Base-by-base conservation (phyloP, 257 asterid species). In the Lantana camara region DNA sequence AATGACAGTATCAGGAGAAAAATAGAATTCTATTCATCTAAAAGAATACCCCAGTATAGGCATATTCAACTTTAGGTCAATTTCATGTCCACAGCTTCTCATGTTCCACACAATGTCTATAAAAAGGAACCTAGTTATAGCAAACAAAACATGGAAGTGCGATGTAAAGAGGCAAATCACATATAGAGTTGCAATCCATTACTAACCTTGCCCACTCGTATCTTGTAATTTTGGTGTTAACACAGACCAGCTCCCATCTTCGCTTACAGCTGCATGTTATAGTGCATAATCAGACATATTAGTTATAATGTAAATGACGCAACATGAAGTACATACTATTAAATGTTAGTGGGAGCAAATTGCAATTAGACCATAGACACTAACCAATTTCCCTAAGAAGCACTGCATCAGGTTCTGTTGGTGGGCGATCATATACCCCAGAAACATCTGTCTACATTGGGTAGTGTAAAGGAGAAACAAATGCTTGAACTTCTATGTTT, bases 221-320 rank as follows among this genome's bases (percentile, higher is more conserved):
- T 85, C 90, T 68, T 80, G 74, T 71, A 80, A 21, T 50, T 71
- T 64, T 22, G 99, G 96, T 56, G 84, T 74, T 73, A 83, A 62
- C 13, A 93, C 94, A 11, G 81, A 93, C 96, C 99, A 93, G 80
- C 87, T 80, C 73, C 96, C 99, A 71, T 93, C 97, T 79, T 85
- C 91, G 57, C 56, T 71, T 53, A 93, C 99, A 61, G 89, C 99
- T 93, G 90, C 71, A 14, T 56, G 42, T 57, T 35, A 59, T 24
- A 29, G 32, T 22, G 52, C 19, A 56, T 48, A 29, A 63, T 63
- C 49, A 50, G 60, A 46, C 56, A 61, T 61, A 29, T 42, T 61
- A 54, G 60, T 60, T 19, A 37, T 61, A 21, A 54, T 17, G 24
- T 2, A 63, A 64, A 57, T 10, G 29, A 34, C 27, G 30, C 51